phyloP scores from a whole-genome alignment of 345 rosid genomes.

The Euphorbia pulcherrima region DNA sequence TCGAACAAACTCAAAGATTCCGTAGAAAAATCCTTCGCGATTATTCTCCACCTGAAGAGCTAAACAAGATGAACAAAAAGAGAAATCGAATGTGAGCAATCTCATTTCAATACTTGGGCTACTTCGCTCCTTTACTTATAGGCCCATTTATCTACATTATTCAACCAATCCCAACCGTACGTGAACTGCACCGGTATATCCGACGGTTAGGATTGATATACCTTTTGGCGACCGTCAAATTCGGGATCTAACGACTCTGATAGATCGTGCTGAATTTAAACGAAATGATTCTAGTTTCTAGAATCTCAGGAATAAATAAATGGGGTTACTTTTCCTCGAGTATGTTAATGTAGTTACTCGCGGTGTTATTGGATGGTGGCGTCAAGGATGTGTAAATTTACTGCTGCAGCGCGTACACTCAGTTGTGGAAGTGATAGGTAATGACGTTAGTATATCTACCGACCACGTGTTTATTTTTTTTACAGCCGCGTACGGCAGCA shows the following conservation, averaged over 20 bases:
- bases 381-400: too few species aligned
- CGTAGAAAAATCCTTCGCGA: neutral
- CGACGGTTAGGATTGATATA: neutral
- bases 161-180: constrained; percentile 11
- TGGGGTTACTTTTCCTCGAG: too few species aligned
- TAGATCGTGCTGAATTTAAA: neutral
- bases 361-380: too few species aligned
- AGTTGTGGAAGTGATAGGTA: too few species aligned
- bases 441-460: too few species aligned
- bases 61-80: too few species aligned
- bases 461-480: too few species aligned
- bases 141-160: constrained; percentile 15
- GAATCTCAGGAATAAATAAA: neutral
- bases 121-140: constrained; percentile 13
- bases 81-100: neutral
- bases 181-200: neutral
- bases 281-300: neutral
- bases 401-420: too few species aligned
- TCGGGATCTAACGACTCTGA: constrained; percentile 11
- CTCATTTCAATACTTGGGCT: constrained; percentile 1
- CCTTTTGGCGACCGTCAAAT: constrained; percentile 3
- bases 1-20: constrained; percentile 9
- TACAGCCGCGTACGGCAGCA: too few species aligned
- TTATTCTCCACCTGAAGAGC: neutral
- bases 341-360: too few species aligned